A percentile compares a stretch with the other conserved stretches of the same genome.
phyloP scores from a whole-genome alignment of 2,329 filamentous ascomycete genomes.

The Taxawa tesnikishii region DNA sequence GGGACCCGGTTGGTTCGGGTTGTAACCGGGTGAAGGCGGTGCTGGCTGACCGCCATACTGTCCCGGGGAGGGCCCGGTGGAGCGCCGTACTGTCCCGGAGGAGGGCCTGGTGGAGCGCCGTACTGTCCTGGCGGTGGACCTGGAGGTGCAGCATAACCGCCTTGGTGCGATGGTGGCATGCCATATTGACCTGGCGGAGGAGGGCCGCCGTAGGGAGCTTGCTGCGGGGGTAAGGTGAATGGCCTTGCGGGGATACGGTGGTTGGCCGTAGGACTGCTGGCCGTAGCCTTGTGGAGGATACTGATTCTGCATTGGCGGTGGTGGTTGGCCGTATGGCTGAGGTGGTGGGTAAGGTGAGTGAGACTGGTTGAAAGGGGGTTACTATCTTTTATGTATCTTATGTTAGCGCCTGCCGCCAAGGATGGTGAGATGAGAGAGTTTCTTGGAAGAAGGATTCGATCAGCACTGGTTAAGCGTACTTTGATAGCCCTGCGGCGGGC shows the following conservation, averaged over 20 bases:
- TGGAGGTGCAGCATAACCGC: slow-evolving; percentile 6
- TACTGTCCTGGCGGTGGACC: slow-evolving; percentile 18
- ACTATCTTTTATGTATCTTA: not conserved
- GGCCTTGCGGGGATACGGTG: slow-evolving; percentile 7
- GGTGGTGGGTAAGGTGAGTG: slow-evolving; percentile 4
- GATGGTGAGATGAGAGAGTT: too few species aligned
- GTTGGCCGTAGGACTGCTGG: not conserved
- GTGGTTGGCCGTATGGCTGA: slow-evolving; percentile 7
- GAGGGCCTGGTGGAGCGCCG: slow-evolving; percentile 20
- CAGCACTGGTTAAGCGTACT: not conserved
- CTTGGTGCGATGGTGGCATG: slow-evolving; percentile 3
- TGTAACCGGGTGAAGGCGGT: slow-evolving; percentile 62
- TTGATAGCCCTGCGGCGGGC: not conserved
- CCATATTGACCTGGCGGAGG: slow-evolving; percentile 6
- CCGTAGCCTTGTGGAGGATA: slow-evolving; percentile 4
- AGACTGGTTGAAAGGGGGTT: not conserved
- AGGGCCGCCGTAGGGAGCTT: slow-evolving; percentile 9
- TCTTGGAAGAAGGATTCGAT: not conserved
- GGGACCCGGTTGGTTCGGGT: slow-evolving; percentile 54
- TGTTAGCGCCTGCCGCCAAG: not conserved
- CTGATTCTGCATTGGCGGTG: slow-evolving; percentile 4
- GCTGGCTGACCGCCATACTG: slow-evolving; percentile 37
- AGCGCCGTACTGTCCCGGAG: slow-evolving; percentile 23
- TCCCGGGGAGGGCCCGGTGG: slow-evolving; percentile 15
- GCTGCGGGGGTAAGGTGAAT: slow-evolving; percentile 11